Conservation (phyloP, 106 monocot genomes). For the Platanthera guangdongensis region DNA sequence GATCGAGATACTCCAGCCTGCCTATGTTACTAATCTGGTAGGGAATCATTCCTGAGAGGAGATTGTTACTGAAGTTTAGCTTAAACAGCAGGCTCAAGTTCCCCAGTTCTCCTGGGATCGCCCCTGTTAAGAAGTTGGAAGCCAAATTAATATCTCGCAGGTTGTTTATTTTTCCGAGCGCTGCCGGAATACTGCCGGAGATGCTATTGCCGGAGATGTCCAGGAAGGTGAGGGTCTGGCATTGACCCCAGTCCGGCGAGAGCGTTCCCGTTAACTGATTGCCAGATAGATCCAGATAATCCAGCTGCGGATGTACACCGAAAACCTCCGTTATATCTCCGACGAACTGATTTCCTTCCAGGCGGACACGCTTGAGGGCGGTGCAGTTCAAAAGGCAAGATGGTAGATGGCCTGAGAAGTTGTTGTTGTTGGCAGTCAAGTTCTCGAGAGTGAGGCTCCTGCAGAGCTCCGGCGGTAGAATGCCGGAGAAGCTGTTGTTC, state of each 20-base stretch:
- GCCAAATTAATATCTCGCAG: conserved; percentile 28
- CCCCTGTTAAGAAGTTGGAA: conserved; percentile 40
- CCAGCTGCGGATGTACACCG: conserved; percentile 28
- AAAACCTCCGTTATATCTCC: conserved; percentile 61
- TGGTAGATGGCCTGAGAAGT: conserved; percentile 56
- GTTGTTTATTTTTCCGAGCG: conserved; percentile 18
- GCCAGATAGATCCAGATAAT: conserved; percentile 44
- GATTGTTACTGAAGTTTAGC: conserved; percentile 70
- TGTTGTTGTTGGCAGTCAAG: conserved; percentile 42
- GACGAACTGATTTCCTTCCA: conserved; percentile 44
- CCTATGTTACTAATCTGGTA: conserved; percentile 49
- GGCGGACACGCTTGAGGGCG: conserved; percentile 21
- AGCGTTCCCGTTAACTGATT: conserved; percentile 49
- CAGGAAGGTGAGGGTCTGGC: conserved; percentile 28
- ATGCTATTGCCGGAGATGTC: conserved; percentile 36
- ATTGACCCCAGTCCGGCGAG: conserved; percentile 53
- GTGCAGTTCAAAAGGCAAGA: conserved; percentile 49
- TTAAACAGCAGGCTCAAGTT: conserved; percentile 19
- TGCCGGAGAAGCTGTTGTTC: conserved; percentile 51
- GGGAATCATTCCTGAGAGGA: conserved; percentile 44
- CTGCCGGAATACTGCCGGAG: conserved; percentile 34
- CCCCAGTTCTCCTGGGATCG: conserved; percentile 35
- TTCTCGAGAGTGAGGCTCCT: conserved; percentile 22
- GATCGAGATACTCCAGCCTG: conserved; percentile 42
- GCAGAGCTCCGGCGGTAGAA: conserved; percentile 43